A percentile compares a stretch with the other conserved stretches of the same genome.
These are phyloP conservation scores for Chaetothyriales sp. DNA, from an alignment of 2,329 filamentous ascomycete species.

Conservation along the genomic window DNA sequence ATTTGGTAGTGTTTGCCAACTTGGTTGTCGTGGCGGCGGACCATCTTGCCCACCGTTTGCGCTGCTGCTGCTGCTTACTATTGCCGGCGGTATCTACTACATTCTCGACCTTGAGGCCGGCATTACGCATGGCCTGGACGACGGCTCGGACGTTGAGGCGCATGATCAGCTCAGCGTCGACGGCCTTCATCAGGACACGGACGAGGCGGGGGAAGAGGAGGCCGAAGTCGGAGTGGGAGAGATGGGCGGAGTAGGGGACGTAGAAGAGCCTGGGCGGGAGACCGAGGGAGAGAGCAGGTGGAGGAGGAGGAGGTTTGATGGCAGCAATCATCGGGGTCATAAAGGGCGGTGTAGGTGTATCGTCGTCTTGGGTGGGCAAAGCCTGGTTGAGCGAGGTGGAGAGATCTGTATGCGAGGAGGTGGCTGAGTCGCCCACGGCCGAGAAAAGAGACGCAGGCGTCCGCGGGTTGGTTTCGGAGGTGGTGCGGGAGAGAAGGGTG, in stretches of 20 bases:
- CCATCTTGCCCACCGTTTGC: background rate
- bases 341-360: background rate
- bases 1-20: background rate
- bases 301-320: background rate
- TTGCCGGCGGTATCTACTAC: background rate
- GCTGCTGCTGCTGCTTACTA: background rate
- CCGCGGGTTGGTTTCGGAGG: background rate
- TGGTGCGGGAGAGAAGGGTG: background rate
- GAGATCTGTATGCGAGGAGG: slow-evolving; percentile 4
- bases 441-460: background rate
- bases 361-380: slow-evolving; percentile 3
- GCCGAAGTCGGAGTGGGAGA: slow-evolving; percentile 72
- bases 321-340: background rate
- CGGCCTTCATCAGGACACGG: slow-evolving; percentile 34
- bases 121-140: slow-evolving; percentile 15
- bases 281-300: background rate
- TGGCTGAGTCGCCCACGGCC: background rate
- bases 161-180: slow-evolving; percentile 21
- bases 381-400: slow-evolving; percentile 3
- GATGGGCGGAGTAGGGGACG: slow-evolving; percentile 56
- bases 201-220: slow-evolving; percentile 59
- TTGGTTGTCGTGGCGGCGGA: background rate
- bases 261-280: slow-evolving; percentile 54
- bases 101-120: slow-evolving; percentile 7
- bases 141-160: slow-evolving; percentile 21